Evolutionary conservation across 148 eudicot genomes (phyloP).

Genomic region (Simmondsia chinensis): DNA sequence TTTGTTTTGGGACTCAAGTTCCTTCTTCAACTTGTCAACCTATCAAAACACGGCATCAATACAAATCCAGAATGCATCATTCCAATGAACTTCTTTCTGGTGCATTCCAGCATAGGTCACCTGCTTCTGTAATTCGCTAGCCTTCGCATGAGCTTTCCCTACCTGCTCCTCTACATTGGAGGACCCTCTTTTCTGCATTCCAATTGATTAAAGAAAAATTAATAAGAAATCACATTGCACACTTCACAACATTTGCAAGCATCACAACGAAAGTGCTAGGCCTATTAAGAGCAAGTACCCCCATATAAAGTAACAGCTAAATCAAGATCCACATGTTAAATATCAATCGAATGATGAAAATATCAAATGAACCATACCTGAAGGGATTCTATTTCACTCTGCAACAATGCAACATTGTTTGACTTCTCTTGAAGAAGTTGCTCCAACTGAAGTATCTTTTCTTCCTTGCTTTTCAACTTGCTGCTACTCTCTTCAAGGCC

Average conservation of each 20-base stretch:
- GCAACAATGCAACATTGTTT: conserved; percentile 40
- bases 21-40: conserved; percentile 59
- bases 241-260: too few species aligned
- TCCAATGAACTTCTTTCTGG: background rate
- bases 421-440: conserved; percentile 45
- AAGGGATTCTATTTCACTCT: conserved; percentile 42
- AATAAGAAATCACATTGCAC: too few species aligned
- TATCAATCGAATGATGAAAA: conserved; percentile 10
- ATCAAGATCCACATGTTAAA: background rate
- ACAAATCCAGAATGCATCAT: background rate
- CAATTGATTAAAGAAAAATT: background rate
- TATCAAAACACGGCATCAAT: conserved; percentile 9
- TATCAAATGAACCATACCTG: conserved; percentile 46
- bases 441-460: conserved; percentile 41
- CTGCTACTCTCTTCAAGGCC: conserved; percentile 36
- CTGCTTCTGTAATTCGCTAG: conserved; percentile 54
- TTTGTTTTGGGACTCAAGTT: conserved; percentile 38
- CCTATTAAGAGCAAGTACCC: background rate
- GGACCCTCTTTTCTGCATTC: conserved; percentile 59
- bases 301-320: background rate
- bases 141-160: conserved; percentile 50
- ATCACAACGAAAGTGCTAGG: too few species aligned
- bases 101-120: conserved; percentile 16
- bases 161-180: conserved; percentile 50
- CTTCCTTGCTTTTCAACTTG: conserved; percentile 55